Conservation (phyloP, 768 basidiomycete species). For the Trametes cubensis region DNA sequence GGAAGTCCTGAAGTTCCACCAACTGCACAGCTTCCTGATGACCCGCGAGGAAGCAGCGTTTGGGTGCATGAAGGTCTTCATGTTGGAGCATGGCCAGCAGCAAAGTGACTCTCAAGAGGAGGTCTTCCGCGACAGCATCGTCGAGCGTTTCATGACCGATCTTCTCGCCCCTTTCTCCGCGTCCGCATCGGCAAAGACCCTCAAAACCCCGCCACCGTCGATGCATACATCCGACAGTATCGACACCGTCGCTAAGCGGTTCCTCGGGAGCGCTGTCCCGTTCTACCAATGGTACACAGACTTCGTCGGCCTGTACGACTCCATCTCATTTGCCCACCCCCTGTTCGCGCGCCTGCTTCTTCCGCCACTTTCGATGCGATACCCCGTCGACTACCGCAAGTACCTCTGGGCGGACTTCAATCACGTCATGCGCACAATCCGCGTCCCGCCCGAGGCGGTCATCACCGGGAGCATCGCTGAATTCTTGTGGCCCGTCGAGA, state of each 20-base stretch:
- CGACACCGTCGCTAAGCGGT: constrained; percentile 56
- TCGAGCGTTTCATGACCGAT: constrained; percentile 59
- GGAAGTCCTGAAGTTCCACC: constrained; percentile 46
- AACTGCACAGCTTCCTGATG: constrained; percentile 46
- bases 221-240: constrained; percentile 38
- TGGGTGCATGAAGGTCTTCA: constrained; percentile 90
- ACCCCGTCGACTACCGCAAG: constrained; percentile 81
- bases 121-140: constrained; percentile 77
- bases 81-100: constrained; percentile 86
- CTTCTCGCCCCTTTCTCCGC: constrained; percentile 60
- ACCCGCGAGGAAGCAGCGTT: constrained; percentile 64
- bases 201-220: constrained; percentile 21
- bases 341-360: constrained; percentile 77
- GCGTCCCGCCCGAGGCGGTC: constrained; percentile 52
- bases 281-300: constrained; percentile 96
- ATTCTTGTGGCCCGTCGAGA: constrained; percentile 75
- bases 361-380: constrained; percentile 74
- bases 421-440: constrained; percentile 64
- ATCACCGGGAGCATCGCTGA: constrained; percentile 55
- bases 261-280: constrained; percentile 69
- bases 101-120: constrained; percentile 47
- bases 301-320: constrained; percentile 86
- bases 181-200: constrained; percentile 28
- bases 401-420: constrained; percentile 82
- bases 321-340: constrained; percentile 83